phyloP scores from a whole-genome alignment of 192 early-diverging fungal species.

The Backusella luteola region DNA sequence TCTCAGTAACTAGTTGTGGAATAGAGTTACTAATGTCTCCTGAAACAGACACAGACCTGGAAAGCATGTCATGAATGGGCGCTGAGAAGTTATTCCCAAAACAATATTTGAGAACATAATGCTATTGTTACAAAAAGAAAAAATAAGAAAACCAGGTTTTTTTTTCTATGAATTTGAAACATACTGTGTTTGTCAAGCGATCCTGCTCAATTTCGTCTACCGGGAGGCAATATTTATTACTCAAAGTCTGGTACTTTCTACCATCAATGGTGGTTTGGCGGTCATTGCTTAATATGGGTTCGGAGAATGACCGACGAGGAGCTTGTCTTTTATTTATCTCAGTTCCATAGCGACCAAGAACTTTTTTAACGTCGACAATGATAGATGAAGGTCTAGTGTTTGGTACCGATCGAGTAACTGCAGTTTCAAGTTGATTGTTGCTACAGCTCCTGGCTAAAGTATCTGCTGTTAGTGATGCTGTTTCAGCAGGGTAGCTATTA shows the following conservation, averaged over 20 bases:
- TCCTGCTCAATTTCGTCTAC: constrained; percentile 34
- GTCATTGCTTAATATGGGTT: background rate
- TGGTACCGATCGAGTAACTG: background rate
- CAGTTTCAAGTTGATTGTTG: background rate
- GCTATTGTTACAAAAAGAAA: constrained; percentile 8
- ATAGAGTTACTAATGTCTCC: background rate
- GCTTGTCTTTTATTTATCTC: background rate
- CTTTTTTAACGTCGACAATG: background rate
- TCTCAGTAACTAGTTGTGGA: background rate
- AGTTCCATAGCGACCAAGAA: background rate
- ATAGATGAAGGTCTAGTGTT: background rate
- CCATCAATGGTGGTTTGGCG: constrained; percentile 5
- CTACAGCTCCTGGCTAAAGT: background rate
- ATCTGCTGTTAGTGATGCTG: background rate
- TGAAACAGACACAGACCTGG: constrained; percentile 8
- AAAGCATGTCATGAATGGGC: constrained; percentile 14
- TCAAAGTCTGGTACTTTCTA: constrained; percentile 18
- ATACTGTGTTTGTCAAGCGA: constrained; percentile 24
- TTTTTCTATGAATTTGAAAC: constrained; percentile 7
- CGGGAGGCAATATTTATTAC: constrained; percentile 30
- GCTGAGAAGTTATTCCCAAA: constrained; percentile 28
- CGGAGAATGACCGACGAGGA: background rate
- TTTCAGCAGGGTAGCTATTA: background rate
- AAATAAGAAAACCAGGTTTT: background rate
- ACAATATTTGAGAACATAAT: constrained; percentile 15